Conservation (phyloP, 179 eudicot genomes). For the Carnegiea gigantea region DNA sequence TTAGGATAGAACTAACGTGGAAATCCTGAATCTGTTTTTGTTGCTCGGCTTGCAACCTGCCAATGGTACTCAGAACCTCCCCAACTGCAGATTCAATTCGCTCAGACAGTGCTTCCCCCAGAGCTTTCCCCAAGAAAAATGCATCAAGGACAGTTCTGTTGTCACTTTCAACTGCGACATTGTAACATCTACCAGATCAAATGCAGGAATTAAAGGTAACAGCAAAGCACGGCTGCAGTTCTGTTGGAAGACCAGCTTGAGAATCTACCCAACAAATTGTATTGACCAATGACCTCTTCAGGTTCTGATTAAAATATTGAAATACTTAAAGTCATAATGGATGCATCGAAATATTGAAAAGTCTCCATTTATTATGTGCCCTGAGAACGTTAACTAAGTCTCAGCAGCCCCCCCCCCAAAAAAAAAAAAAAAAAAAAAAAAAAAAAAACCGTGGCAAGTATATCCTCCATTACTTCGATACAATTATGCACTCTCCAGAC, state of each 20-base stretch:
- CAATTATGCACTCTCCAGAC: background rate
- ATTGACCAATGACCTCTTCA: background rate
- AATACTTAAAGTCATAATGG: background rate
- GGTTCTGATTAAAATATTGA: background rate
- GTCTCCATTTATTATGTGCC: background rate
- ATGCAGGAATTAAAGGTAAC: slow-evolving; percentile 1
- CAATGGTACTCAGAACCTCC: slow-evolving; percentile 77
- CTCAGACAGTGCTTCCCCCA: slow-evolving; percentile 85
- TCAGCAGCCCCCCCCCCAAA: too few relatives aligned
- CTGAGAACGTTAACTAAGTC: background rate
- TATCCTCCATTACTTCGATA: background rate
- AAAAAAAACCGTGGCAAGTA: background rate
- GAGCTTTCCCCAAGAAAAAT: slow-evolving; percentile 93
- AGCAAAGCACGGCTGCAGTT: background rate
- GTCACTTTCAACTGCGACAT: slow-evolving; percentile 71
- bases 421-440: too few relatives aligned
- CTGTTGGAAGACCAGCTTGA: too few relatives aligned
- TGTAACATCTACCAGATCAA: slow-evolving; percentile 12
- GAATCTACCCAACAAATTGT: background rate
- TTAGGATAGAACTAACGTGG: slow-evolving; percentile 49
- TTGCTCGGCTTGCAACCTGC: slow-evolving; percentile 92
- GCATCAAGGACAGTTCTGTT: slow-evolving; percentile 78
- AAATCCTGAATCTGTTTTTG: slow-evolving; percentile 88
- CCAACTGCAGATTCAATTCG: slow-evolving; percentile 89
- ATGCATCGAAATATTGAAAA: background rate